These are phyloP conservation scores for Gracilaria domingensis DNA, from an alignment of 23 red algal species.

Conservation along the genomic window DNA sequence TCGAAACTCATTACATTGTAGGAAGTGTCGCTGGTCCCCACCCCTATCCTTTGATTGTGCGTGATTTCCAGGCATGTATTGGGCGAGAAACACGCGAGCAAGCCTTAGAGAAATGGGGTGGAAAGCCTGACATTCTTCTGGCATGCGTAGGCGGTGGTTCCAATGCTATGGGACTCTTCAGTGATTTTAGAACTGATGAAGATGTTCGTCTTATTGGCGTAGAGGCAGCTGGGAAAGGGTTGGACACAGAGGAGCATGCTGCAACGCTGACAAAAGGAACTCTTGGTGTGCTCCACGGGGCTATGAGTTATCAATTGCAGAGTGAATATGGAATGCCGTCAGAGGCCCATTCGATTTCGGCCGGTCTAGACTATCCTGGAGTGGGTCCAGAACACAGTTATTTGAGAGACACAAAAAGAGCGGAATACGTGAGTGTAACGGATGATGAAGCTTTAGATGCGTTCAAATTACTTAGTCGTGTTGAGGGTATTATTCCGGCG, in stretches of 20 bases:
- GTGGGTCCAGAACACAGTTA: conserved; percentile 97
- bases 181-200: conserved; percentile 81
- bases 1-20: conserved; percentile 98
- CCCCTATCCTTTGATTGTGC: conserved; percentile 98
- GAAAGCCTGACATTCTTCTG: conserved; percentile 91
- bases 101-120: conserved; percentile 82
- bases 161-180: conserved; percentile 99
- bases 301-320: conserved; percentile 98
- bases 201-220: conserved; percentile 93
- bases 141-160: conserved; percentile 98
- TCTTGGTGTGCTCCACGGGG: conserved; percentile 93
- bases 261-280: conserved; percentile 92
- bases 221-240: conserved; percentile 95
- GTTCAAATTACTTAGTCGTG: conserved; percentile 82
- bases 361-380: conserved; percentile 96
- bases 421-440: conserved; percentile 87
- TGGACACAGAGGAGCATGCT: conserved; percentile 83
- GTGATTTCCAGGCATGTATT: conserved; percentile 93
- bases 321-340: conserved; percentile 82
- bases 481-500: conserved; percentile 98
- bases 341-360: conserved; percentile 97
- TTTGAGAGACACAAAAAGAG: conserved; percentile 85
- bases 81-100: conserved; percentile 87
- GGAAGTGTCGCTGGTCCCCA: conserved; percentile 97
- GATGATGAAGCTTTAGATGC: conserved; percentile 96